Evolutionary conservation across 2,329 filamentous ascomycete genomes (phyloP).

Genomic region (Geosmithia morbida): DNA sequence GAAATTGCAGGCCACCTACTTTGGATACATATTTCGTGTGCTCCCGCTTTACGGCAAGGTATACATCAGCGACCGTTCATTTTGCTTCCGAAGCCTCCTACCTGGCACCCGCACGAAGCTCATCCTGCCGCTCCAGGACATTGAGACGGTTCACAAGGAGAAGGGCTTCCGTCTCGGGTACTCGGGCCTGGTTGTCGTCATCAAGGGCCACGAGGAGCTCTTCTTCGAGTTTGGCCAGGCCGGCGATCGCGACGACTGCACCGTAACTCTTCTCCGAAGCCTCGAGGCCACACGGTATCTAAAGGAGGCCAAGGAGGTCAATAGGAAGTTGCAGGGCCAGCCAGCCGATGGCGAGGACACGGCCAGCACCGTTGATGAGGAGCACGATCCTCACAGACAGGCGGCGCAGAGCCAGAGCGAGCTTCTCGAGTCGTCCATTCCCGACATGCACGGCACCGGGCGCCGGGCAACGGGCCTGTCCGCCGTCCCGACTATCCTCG

Average conservation of each 20-base stretch:
- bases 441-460: background rate
- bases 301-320: constrained; percentile 54
- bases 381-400: constrained; percentile 14
- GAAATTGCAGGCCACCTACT: constrained; percentile 77
- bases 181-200: constrained; percentile 80
- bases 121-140: constrained; percentile 77
- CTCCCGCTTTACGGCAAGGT: constrained; percentile 92
- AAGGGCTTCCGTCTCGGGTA: constrained; percentile 90
- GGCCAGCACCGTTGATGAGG: constrained; percentile 32
- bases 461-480: constrained; percentile 26
- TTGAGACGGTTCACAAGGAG: constrained; percentile 88
- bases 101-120: constrained; percentile 85
- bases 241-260: constrained; percentile 77
- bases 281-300: constrained; percentile 61
- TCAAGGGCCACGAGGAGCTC: constrained; percentile 84
- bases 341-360: constrained; percentile 45
- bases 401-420: constrained; percentile 55
- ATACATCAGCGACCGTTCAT: constrained; percentile 74
- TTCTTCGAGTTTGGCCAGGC: constrained; percentile 83
- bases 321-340: constrained; percentile 37
- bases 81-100: constrained; percentile 87
- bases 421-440: constrained; percentile 46
- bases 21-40: constrained; percentile 80
- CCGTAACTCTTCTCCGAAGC: constrained; percentile 62
- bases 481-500: constrained; percentile 62